A percentile compares a stretch with the other conserved stretches of the same genome.
phyloP scores from a whole-genome alignment of 2,329 filamentous ascomycete genomes.

The Penicillium vulpinum region DNA sequence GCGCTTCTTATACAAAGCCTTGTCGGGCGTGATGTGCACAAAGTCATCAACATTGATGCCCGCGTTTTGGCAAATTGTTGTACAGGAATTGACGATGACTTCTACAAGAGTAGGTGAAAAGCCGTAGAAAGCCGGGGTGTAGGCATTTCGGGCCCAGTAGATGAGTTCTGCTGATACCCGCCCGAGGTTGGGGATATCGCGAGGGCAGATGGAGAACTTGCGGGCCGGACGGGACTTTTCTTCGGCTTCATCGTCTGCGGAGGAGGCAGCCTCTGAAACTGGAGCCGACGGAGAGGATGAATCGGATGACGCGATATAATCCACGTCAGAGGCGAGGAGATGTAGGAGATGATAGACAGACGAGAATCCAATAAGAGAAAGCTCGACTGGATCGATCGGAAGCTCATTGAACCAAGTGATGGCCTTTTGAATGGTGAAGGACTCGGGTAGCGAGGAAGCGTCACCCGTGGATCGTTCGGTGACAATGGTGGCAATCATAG shows the following conservation, averaged over 20 bases:
- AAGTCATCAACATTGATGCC: constrained; percentile 39
- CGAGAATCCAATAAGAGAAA: constrained; percentile 45
- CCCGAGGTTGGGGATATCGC: constrained; percentile 35
- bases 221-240: constrained; percentile 13
- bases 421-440: constrained; percentile 43
- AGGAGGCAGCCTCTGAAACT: constrained; percentile 25
- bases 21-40: constrained; percentile 23
- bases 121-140: constrained; percentile 46
- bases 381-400: constrained; percentile 44
- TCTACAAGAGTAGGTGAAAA: constrained; percentile 40
- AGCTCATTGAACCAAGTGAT: constrained; percentile 45
- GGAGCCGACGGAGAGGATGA: constrained; percentile 32
- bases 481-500: constrained; percentile 58
- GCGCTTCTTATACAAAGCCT: constrained; percentile 26
- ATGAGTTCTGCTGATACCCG: constrained; percentile 44
- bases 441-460: constrained; percentile 33
- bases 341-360: constrained; percentile 45
- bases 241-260: constrained; percentile 32
- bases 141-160: constrained; percentile 48
- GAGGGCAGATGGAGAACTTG: constrained; percentile 17
- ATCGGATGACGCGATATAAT: constrained; percentile 39
- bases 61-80: constrained; percentile 35
- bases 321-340: constrained; percentile 42
- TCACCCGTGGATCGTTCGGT: constrained; percentile 39
- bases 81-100: constrained; percentile 42